Conservation (phyloP, 2,329 filamentous ascomycete genomes). For the Trichophyton equinum region DNA sequence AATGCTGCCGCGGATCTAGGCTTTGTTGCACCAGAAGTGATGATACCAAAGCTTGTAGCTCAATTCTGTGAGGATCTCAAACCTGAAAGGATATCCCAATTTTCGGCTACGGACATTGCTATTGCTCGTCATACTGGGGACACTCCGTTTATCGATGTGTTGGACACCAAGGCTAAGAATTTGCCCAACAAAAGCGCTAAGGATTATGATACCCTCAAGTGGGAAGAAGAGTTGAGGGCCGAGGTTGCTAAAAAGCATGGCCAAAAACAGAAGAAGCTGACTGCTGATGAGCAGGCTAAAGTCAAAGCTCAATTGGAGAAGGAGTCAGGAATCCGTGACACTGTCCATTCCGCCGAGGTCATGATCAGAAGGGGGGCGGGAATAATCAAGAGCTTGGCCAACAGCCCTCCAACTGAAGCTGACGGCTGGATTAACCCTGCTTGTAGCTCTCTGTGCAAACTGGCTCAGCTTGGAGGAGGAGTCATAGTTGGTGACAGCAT, state of each 20-base stretch:
- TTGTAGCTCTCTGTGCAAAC: constrained; percentile 57
- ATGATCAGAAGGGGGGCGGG: constrained; percentile 72
- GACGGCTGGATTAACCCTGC: constrained; percentile 78
- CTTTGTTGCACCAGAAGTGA: constrained; percentile 76
- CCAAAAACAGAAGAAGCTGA: constrained; percentile 70
- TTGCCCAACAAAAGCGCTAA: constrained; percentile 79
- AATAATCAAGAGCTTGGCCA: constrained; percentile 69
- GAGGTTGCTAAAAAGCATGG: constrained; percentile 92
- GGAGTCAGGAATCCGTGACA: constrained; percentile 63
- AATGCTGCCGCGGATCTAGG: constrained; percentile 79
- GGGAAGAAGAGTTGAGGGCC: constrained; percentile 82
- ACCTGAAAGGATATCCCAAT: constrained; percentile 51
- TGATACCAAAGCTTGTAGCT: constrained; percentile 62
- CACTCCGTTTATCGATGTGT: constrained; percentile 76
- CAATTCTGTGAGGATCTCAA: constrained; percentile 65
- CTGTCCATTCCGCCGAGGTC: constrained; percentile 57
- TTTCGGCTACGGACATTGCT: constrained; percentile 79
- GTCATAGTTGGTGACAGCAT: constrained; percentile 70
- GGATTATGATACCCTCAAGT: constrained; percentile 91
- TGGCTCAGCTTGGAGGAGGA: constrained; percentile 63
- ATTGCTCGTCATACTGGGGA: constrained; percentile 88
- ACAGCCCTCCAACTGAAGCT: constrained; percentile 78
- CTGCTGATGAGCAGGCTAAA: constrained; percentile 75
- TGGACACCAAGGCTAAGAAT: constrained; percentile 64
- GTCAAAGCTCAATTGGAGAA: constrained; percentile 84